phyloP scores from a whole-genome alignment of 2,329 filamentous ascomycete genomes.

The Leptosphaerulina australis region DNA sequence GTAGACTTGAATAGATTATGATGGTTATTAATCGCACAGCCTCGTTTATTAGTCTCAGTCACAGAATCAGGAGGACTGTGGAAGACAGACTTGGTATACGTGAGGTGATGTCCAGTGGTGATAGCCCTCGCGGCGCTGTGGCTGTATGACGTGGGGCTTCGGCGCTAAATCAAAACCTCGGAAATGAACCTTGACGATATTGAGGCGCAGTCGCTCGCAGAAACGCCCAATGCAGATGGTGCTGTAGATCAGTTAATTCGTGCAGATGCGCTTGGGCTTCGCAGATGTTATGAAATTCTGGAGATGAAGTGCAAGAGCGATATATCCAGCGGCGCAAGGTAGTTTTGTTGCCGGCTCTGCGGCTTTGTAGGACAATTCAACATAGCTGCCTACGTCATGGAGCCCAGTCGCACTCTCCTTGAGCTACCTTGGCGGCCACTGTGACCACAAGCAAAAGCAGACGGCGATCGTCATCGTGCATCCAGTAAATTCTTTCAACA shows the following conservation, averaged over 20 bases:
- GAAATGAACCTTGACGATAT: conserved; percentile 15
- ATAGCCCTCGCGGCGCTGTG: conserved; percentile 9
- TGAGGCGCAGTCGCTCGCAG: conserved; percentile 28
- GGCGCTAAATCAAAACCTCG: conserved; percentile 14
- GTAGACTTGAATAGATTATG: neutral
- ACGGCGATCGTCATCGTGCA: conserved; percentile 18
- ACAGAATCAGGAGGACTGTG: neutral
- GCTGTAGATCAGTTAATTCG: conserved; percentile 23
- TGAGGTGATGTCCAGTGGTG: conserved; percentile 8
- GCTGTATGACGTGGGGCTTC: conserved; percentile 17
- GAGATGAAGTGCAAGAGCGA: conserved; percentile 8
- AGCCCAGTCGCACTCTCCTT: conserved; percentile 6
- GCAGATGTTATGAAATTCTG: neutral
- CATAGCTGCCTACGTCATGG: conserved; percentile 8
- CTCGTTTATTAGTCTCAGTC: neutral
- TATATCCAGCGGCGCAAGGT: conserved; percentile 2
- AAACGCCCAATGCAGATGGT: conserved; percentile 20
- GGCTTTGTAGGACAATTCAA: conserved; percentile 7
- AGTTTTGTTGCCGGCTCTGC: conserved; percentile 21
- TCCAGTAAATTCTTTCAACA: conserved; percentile 4
- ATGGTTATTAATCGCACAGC: neutral
- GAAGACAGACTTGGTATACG: conserved; percentile 7
- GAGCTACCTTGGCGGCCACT: conserved; percentile 10
- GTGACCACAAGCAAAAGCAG: conserved; percentile 11
- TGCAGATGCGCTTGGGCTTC: conserved; percentile 8